These are phyloP conservation scores for Mycena maculata DNA, from an alignment of 768 basidiomycete genomes.

Conservation along the genomic window DNA sequence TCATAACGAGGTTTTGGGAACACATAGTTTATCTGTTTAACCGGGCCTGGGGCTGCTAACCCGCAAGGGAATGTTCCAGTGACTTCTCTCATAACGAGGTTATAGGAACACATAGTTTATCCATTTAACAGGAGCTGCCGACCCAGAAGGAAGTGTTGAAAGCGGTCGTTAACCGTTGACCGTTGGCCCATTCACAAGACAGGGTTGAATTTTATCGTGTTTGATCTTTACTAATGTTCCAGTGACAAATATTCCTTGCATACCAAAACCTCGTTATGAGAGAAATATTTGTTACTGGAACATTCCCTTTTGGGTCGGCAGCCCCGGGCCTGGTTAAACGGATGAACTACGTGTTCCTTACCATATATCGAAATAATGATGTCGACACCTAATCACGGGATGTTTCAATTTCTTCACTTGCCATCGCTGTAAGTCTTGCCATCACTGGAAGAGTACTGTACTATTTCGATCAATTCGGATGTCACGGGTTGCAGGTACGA, in stretches of 20 bases:
- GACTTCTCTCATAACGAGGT: background rate
- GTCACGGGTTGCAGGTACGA: no score
- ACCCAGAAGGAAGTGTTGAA: slow-evolving; percentile 1
- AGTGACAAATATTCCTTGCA: slow-evolving; percentile 1
- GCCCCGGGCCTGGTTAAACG: slow-evolving; percentile 7
- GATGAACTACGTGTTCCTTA: slow-evolving; percentile 1
- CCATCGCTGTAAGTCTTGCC: no score
- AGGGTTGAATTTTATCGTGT: slow-evolving; percentile 8
- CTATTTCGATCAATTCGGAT: no score
- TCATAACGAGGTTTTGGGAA: background rate
- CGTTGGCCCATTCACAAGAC: slow-evolving; percentile 4
- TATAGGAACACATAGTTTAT: slow-evolving; percentile 3
- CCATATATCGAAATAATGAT: no score
- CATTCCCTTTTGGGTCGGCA: slow-evolving; percentile 4
- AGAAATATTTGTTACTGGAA: no score
- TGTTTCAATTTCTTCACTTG: no score
- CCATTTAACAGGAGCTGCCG: slow-evolving; percentile 11
- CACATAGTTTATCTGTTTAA: slow-evolving; percentile 3
- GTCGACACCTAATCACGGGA: no score
- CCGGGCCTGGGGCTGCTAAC: slow-evolving; percentile 3
- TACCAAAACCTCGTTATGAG: background rate
- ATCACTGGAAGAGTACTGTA: no score
- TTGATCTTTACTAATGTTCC: slow-evolving; percentile 9
- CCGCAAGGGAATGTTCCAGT: no score
- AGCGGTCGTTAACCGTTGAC: background rate